These are phyloP conservation scores for Sisymbrium altissimum DNA, from an alignment of 345 rosid species.

Conservation along the genomic window DNA sequence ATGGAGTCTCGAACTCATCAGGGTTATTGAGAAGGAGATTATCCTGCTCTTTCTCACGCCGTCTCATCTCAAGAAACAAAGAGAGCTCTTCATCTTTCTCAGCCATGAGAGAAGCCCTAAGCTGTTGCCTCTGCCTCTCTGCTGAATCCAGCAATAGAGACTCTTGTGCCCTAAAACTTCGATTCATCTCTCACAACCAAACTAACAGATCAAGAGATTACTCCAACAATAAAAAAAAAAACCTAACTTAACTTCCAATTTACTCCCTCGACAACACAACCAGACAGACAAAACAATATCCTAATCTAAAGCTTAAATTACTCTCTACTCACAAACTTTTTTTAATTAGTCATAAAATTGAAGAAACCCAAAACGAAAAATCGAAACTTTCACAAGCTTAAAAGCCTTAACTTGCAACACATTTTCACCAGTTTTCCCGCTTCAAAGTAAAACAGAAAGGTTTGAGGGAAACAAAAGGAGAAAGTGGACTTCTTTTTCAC, in stretches of 20 bases:
- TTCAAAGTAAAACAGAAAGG: slow-evolving; percentile 24
- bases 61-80: slow-evolving; percentile 88
- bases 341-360: slow-evolving; percentile 9
- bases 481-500: background rate
- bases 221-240: background rate
- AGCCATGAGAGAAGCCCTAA: slow-evolving; percentile 76
- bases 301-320: slow-evolving; percentile 26
- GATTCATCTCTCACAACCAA: slow-evolving; percentile 57
- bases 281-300: slow-evolving; percentile 4
- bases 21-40: slow-evolving; percentile 54
- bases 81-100: slow-evolving; percentile 94
- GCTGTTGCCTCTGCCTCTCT: slow-evolving; percentile 72
- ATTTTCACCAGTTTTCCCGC: slow-evolving; percentile 13
- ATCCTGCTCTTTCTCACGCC: slow-evolving; percentile 74
- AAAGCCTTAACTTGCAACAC: slow-evolving; percentile 8
- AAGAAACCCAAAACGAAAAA: slow-evolving; percentile 30
- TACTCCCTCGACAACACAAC: slow-evolving; percentile 26
- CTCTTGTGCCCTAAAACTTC: slow-evolving; percentile 87
- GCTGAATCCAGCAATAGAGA: slow-evolving; percentile 69
- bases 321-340: background rate
- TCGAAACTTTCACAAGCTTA: slow-evolving; percentile 23
- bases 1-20: slow-evolving; percentile 69
- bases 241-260: slow-evolving; percentile 43
- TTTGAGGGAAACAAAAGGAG: background rate
- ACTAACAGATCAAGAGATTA: slow-evolving; percentile 30